Percentiles rank a stretch among this genome's conserved stretches.
These are phyloP conservation scores for Candida sanyaensis DNA, from an alignment of 1,139 yeast species.

Conservation along the genomic window DNA sequence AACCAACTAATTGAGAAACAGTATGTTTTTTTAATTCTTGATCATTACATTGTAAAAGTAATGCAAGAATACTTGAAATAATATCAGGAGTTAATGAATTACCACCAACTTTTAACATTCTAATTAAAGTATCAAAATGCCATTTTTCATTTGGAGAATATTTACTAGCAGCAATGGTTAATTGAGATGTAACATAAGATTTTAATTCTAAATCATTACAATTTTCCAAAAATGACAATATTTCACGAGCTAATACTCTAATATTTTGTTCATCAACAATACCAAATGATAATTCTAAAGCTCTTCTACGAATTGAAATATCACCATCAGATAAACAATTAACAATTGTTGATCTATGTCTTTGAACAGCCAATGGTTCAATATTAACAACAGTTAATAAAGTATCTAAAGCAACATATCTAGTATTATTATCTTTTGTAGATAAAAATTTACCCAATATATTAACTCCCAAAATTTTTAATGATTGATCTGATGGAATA, in stretches of 20 bases:
- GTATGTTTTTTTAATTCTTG: conserved; percentile 58
- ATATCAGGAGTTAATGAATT: conserved; percentile 71
- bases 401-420: conserved; percentile 91
- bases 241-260: conserved; percentile 76
- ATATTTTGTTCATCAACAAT: conserved; percentile 84
- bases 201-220: conserved; percentile 70
- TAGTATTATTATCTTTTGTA: conserved; percentile 85
- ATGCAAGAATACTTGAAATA: conserved; percentile 72
- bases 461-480: conserved; percentile 87
- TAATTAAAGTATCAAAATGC: conserved; percentile 82
- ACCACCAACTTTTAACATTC: conserved; percentile 76
- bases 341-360: conserved; percentile 85
- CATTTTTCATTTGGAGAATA: conserved; percentile 77
- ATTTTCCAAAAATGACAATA: conserved; percentile 69
- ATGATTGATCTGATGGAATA: conserved; percentile 73
- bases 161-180: conserved; percentile 69
- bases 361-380: conserved; percentile 93
- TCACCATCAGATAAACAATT: conserved; percentile 87
- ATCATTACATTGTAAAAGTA: conserved; percentile 64
- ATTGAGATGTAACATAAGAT: conserved; percentile 67
- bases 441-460: conserved; percentile 83
- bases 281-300: conserved; percentile 88
- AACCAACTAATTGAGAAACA: conserved; percentile 54
- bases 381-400: conserved; percentile 76
- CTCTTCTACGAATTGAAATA: conserved; percentile 88